Conservation (phyloP, 129 eudicot genomes). For the Pittosporum tobira region DNA sequence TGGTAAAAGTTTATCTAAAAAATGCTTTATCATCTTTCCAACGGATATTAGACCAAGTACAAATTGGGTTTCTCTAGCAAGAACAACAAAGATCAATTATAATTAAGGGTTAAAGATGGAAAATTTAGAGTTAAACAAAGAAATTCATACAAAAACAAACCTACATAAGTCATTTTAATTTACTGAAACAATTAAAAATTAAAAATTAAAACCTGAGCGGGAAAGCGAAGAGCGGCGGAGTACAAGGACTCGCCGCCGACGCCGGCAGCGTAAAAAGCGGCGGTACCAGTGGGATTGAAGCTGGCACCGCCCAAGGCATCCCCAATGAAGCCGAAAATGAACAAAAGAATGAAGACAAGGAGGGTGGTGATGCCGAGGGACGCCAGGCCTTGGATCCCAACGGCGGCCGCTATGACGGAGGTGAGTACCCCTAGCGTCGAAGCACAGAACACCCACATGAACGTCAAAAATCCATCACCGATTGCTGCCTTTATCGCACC, state of each 20-base stretch:
- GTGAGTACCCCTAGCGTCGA: constrained; percentile 47
- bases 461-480: constrained; percentile 41
- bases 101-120: too few relatives aligned
- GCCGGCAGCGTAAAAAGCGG: constrained; percentile 81
- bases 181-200: background rate
- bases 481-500: constrained; percentile 51
- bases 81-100: too few relatives aligned
- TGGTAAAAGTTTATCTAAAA: too few relatives aligned
- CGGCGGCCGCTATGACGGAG: constrained; percentile 30
- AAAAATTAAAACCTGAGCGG: constrained; percentile 59
- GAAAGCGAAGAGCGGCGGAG: constrained; percentile 73
- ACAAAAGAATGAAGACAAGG: constrained; percentile 37
- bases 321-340: constrained; percentile 50
- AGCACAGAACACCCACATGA: constrained; percentile 66
- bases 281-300: constrained; percentile 80
- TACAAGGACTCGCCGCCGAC: constrained; percentile 38
- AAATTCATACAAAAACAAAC: too few relatives aligned
- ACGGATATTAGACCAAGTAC: too few relatives aligned
- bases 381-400: constrained; percentile 35
- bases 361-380: constrained; percentile 38
- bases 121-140: background rate
- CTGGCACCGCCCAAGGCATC: constrained; percentile 71
- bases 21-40: too few relatives aligned
- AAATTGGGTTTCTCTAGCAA: too few relatives aligned
- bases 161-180: too few relatives aligned